These are phyloP conservation scores for Teratosphaeriaceae sp. DNA, from an alignment of 2,329 filamentous ascomycete species.

Conservation along the genomic window DNA sequence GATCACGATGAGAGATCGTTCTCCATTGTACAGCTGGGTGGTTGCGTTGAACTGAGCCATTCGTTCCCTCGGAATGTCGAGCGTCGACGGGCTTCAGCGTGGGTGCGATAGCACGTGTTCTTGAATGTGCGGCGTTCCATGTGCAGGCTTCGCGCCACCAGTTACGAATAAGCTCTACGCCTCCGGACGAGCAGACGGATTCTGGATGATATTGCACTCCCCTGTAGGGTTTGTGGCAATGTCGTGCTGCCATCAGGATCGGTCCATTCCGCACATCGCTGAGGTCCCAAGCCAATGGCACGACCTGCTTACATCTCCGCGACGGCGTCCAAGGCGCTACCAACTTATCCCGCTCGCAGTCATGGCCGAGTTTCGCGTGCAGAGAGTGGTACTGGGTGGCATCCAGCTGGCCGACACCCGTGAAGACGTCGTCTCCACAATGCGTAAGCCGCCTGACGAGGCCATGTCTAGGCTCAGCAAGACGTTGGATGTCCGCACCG, in stretches of 20 bases:
- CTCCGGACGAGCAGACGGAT: conserved; percentile 73
- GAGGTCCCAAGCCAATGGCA: conserved; percentile 45
- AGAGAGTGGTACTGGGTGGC: conserved; percentile 73
- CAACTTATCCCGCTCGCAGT: conserved; percentile 23
- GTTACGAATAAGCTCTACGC: conserved; percentile 58
- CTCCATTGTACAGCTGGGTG: neutral
- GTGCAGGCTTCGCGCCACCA: conserved; percentile 62
- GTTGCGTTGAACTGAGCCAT: neutral
- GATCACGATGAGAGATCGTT: neutral
- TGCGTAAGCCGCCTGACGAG: conserved; percentile 66
- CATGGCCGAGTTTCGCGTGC: conserved; percentile 38
- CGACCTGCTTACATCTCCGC: conserved; percentile 29
- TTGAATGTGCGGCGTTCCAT: conserved; percentile 10
- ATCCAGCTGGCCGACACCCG: conserved; percentile 50
- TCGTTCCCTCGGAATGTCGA: neutral
- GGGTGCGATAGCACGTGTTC: neutral
- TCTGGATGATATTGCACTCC: conserved; percentile 89
- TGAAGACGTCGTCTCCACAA: conserved; percentile 57
- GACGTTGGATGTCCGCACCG: conserved; percentile 58
- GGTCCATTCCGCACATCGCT: conserved; percentile 41
- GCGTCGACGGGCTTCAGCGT: neutral
- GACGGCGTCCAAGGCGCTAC: conserved; percentile 35
- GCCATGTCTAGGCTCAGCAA: conserved; percentile 73
- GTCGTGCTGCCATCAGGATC: conserved; percentile 73
- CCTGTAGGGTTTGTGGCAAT: conserved; percentile 67